Percentiles rank a stretch among this genome's conserved stretches.
Evolutionary conservation across 768 basidiomycete species (phyloP).

Genomic region (Cytidiella melzeri): DNA sequence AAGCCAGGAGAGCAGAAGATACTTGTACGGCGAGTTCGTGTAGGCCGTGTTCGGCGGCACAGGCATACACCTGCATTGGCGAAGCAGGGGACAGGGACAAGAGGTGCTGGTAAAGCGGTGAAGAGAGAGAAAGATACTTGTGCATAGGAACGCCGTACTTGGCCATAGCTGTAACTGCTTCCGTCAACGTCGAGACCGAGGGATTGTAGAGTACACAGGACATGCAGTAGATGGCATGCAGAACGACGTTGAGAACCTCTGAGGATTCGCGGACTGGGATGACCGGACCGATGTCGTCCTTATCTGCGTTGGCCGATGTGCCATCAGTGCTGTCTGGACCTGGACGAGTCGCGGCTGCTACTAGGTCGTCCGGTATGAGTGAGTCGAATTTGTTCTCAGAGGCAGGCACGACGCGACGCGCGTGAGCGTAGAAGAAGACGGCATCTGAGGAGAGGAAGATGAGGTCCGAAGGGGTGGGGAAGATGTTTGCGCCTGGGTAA

Average conservation of each 20-base stretch:
- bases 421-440: conserved; percentile 82
- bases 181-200: conserved; percentile 48
- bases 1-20: conserved; percentile 70
- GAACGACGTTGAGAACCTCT: conserved; percentile 58
- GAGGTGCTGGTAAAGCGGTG: conserved; percentile 53
- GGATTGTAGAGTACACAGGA: conserved; percentile 74
- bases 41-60: conserved; percentile 61
- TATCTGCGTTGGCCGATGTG: conserved; percentile 31
- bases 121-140: conserved; percentile 40
- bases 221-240: conserved; percentile 68
- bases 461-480: conserved; percentile 51
- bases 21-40: conserved; percentile 70
- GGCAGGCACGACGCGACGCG: conserved; percentile 44
- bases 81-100: conserved; percentile 61
- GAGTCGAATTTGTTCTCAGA: conserved; percentile 63
- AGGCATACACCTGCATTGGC: conserved; percentile 67
- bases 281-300: conserved; percentile 45
- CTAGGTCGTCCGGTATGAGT: conserved; percentile 41
- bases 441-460: conserved; percentile 66
- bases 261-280: conserved; percentile 57
- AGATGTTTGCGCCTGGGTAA: conserved; percentile 58
- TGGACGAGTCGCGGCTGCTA: conserved; percentile 16
- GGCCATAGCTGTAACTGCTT: conserved; percentile 50
- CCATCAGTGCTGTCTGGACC: background rate
- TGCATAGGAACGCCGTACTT: conserved; percentile 55